Percentiles rank a stretch among this genome's conserved stretches.
These are phyloP conservation scores for Tagetes patula DNA, from an alignment of 129 eudicot species.

Conservation along the genomic window DNA sequence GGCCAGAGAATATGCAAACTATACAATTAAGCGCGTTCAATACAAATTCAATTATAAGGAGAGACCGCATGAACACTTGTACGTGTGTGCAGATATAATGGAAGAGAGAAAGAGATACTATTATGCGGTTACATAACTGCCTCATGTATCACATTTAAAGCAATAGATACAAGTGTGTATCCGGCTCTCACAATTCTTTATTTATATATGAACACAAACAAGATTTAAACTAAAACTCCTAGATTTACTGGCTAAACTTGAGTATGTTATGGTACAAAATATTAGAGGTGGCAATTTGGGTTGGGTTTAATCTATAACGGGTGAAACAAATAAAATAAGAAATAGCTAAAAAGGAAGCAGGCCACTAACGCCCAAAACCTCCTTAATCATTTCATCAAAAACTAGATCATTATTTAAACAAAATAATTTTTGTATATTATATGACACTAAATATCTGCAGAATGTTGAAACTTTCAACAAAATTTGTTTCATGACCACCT, in stretches of 20 bases:
- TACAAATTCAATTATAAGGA: background rate
- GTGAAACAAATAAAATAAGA: background rate
- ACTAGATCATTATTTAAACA: background rate
- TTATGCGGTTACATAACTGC: background rate
- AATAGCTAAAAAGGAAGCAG: background rate
- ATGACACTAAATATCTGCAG: background rate
- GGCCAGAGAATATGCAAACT: background rate
- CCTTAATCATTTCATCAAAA: conserved; percentile 35
- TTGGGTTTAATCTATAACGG: background rate
- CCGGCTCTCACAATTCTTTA: background rate
- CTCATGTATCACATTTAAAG: background rate
- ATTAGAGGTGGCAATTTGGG: background rate
- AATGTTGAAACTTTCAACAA: background rate
- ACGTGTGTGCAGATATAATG: background rate
- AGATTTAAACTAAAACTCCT: background rate
- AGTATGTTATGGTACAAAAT: background rate
- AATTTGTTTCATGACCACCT: background rate
- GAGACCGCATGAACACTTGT: background rate
- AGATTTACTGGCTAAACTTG: background rate
- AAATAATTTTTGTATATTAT: background rate
- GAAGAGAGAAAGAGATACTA: background rate
- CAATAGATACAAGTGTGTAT: background rate
- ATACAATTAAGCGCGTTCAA: background rate
- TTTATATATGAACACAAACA: background rate
- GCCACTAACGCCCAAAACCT: conserved; percentile 22